Evolutionary conservation across 495 filamentous ascomycete genomes (phyloP).

Genomic region (Neurospora discreta): DNA sequence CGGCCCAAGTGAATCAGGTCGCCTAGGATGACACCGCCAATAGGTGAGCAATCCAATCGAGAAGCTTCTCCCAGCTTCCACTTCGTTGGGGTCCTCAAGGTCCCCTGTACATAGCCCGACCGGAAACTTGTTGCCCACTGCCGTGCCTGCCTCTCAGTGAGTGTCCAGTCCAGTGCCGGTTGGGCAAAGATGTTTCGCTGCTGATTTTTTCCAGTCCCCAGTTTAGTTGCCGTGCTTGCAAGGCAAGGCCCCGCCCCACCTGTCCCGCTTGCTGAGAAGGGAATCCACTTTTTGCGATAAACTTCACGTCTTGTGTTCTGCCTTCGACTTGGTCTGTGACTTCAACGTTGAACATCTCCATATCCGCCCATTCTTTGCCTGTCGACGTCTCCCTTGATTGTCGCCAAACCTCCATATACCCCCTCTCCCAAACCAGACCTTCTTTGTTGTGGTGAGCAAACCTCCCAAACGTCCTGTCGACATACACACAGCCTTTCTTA

Average conservation of each 20-base stretch:
- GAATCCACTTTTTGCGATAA: slow-evolving; percentile 5
- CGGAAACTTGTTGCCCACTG: neutral
- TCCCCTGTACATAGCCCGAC: neutral
- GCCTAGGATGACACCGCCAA: neutral
- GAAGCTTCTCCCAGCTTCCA: slow-evolving; percentile 23
- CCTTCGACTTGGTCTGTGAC: neutral
- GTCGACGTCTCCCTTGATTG: neutral
- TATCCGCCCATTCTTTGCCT: neutral
- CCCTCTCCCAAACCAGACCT: neutral
- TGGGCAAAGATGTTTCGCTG: slow-evolving; percentile 11
- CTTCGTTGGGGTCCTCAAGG: neutral
- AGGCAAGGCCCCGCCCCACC: neutral
- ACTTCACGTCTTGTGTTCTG: neutral
- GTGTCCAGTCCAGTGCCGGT: slow-evolving; percentile 1
- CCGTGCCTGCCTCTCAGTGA: neutral
- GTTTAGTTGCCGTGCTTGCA: neutral
- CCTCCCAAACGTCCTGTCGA: neutral
- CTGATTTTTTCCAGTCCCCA: slow-evolving; percentile 9
- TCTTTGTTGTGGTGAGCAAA: neutral
- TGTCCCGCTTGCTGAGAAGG: neutral
- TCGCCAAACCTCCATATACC: neutral
- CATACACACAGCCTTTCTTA: neutral
- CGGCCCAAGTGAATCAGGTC: neutral
- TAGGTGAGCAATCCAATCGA: slow-evolving; percentile 6
- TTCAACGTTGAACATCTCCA: neutral